A percentile compares a stretch with the other conserved stretches of the same genome.
These are phyloP conservation scores for Calocera cornea DNA, from an alignment of 768 basidiomycete species.

Conservation along the genomic window DNA sequence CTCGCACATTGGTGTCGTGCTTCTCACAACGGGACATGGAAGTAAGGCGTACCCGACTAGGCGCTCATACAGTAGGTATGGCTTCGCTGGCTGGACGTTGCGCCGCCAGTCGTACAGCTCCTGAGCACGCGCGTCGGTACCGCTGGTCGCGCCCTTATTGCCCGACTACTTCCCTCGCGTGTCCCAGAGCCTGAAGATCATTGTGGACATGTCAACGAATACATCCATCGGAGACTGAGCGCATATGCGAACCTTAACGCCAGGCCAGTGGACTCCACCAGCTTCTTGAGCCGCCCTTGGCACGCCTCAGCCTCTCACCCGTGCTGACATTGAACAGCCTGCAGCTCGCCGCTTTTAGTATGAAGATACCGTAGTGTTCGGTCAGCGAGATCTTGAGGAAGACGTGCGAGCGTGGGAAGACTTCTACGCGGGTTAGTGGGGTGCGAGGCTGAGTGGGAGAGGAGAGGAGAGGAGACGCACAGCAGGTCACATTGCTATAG, in stretches of 20 bases:
- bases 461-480: no score
- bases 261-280: slow-evolving; percentile 89
- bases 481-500: no score
- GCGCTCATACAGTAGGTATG: slow-evolving; percentile 62
- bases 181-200: slow-evolving; percentile 67
- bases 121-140: slow-evolving; percentile 63
- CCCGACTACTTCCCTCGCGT: slow-evolving; percentile 59
- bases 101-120: slow-evolving; percentile 79
- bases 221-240: background rate
- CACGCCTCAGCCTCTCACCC: slow-evolving; percentile 79
- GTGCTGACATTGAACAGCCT: slow-evolving; percentile 92
- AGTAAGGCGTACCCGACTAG: slow-evolving; percentile 46
- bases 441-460: no score
- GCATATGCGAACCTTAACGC: slow-evolving; percentile 63
- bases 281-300: slow-evolving; percentile 84
- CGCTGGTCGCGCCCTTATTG: slow-evolving; percentile 56
- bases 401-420: slow-evolving; percentile 71
- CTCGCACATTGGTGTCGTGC: background rate
- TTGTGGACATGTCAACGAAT: slow-evolving; percentile 52
- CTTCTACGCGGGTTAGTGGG: no score
- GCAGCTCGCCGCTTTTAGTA: slow-evolving; percentile 88
- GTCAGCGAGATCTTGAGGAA: slow-evolving; percentile 93
- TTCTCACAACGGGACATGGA: background rate
- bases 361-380: slow-evolving; percentile 91
- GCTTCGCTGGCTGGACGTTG: slow-evolving; percentile 68